A percentile compares a stretch with the other conserved stretches of the same genome.
These are phyloP conservation scores for Acanthamoeba divionensis DNA, from an alignment of 208 protist species.

Conservation along the genomic window DNA sequence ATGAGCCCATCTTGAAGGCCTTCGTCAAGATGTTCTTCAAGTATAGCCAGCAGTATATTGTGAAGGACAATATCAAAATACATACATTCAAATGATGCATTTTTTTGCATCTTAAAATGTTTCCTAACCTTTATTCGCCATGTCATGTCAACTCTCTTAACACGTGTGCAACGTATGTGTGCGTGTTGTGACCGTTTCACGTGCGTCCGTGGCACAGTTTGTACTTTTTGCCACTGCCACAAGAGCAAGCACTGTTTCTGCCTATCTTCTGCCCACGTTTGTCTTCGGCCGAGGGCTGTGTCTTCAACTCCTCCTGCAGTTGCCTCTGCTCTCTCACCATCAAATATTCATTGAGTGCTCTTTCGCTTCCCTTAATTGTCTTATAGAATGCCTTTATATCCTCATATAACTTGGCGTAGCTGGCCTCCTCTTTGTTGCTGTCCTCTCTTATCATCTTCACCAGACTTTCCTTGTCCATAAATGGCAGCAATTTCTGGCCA, in stretches of 20 bases:
- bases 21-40: too few species aligned
- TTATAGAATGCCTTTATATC: slow-evolving; percentile 15
- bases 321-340: not conserved
- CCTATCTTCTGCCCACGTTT: slow-evolving; percentile 22
- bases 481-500: not conserved
- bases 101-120: too few species aligned
- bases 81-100: too few species aligned
- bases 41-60: too few species aligned
- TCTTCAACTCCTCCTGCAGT: not conserved
- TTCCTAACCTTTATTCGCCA: too few species aligned
- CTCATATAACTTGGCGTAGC: slow-evolving; percentile 32
- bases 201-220: slow-evolving; percentile 55
- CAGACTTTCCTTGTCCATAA: not conserved
- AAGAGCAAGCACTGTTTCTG: slow-evolving; percentile 65
- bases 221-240: slow-evolving; percentile 63
- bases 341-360: not conserved
- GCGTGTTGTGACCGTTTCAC: not conserved
- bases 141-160: too few species aligned
- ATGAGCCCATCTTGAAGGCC: too few species aligned
- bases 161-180: too few species aligned
- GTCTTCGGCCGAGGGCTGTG: not conserved
- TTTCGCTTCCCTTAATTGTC: not conserved
- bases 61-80: too few species aligned
- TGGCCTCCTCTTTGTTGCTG: slow-evolving; percentile 46
- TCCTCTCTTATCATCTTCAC: not conserved